Conservation (phyloP, 805 yeast species). For the Yarrowia sp. region DNA sequence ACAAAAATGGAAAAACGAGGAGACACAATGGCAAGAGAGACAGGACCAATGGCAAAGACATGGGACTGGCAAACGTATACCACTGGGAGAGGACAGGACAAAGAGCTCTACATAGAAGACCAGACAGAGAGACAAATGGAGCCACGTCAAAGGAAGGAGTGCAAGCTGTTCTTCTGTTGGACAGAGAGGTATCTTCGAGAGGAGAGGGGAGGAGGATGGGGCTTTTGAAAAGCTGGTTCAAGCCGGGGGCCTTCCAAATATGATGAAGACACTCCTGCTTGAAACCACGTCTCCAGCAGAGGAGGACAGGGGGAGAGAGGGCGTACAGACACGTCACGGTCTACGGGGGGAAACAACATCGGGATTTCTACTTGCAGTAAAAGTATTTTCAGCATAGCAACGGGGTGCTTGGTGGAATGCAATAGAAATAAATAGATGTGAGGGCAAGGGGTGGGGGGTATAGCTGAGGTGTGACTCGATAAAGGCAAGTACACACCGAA, state of each 20-base stretch:
- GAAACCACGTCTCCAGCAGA: neutral
- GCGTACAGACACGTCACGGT: neutral
- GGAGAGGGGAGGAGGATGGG: neutral
- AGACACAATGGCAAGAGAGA: neutral
- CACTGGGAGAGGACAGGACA: neutral
- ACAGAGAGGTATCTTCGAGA: neutral
- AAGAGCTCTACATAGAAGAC: neutral
- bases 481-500: too few species aligned
- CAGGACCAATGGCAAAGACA: neutral
- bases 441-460: neutral
- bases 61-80: neutral
- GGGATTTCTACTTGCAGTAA: neutral
- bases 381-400: neutral
- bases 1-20: neutral
- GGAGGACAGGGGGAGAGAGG: neutral
- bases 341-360: neutral
- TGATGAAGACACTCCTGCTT: neutral
- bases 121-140: neutral
- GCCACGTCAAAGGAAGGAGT: neutral
- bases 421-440: constrained; percentile 6
- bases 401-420: neutral
- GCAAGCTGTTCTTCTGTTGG: neutral
- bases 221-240: neutral
- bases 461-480: too few species aligned
- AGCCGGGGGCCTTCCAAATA: neutral